Conservation (phyloP, 495 filamentous ascomycete genomes). For the Penicilliopsis zonata region DNA sequence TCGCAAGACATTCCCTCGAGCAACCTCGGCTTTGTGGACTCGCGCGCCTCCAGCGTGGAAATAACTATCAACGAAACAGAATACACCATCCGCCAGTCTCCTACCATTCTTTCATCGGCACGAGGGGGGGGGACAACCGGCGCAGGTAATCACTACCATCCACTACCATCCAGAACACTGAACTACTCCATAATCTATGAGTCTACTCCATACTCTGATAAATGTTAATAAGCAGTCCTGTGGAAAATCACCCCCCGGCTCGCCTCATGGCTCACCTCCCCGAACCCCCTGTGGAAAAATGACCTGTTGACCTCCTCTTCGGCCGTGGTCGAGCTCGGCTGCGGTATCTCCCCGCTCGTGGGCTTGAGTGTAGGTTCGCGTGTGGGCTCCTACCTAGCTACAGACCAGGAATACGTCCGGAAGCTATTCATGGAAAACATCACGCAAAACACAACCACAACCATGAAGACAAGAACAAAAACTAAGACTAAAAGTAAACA, state of each 20-base stretch:
- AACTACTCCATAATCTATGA: no score
- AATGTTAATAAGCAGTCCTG: conserved; percentile 52
- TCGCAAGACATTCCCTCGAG: conserved; percentile 60
- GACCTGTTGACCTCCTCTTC: conserved; percentile 42
- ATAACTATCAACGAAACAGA: conserved; percentile 57
- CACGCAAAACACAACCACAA: conserved; percentile 37
- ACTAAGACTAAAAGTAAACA: not conserved
- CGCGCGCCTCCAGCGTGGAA: conserved; percentile 50
- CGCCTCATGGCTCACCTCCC: conserved; percentile 63
- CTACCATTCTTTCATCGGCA: conserved; percentile 63
- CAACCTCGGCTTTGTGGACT: conserved; percentile 76
- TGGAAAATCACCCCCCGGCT: conserved; percentile 90
- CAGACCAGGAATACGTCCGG: conserved; percentile 79
- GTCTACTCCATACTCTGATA: no score
- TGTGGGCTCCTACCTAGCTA: conserved; percentile 60
- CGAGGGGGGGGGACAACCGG: conserved; percentile 81
- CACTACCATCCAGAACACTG: no score
- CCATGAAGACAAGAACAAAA: not conserved
- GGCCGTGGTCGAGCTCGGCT: conserved; percentile 70
- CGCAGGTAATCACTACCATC: no score
- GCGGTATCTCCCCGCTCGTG: conserved; percentile 70
- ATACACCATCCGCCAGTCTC: conserved; percentile 75
- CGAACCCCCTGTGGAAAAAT: conserved; percentile 54
- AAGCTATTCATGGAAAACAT: conserved; percentile 67
- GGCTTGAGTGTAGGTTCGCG: conserved; percentile 50